phyloP scores from a whole-genome alignment of 495 filamentous ascomycete species.

The Friedmanniomyces endolithicus region DNA sequence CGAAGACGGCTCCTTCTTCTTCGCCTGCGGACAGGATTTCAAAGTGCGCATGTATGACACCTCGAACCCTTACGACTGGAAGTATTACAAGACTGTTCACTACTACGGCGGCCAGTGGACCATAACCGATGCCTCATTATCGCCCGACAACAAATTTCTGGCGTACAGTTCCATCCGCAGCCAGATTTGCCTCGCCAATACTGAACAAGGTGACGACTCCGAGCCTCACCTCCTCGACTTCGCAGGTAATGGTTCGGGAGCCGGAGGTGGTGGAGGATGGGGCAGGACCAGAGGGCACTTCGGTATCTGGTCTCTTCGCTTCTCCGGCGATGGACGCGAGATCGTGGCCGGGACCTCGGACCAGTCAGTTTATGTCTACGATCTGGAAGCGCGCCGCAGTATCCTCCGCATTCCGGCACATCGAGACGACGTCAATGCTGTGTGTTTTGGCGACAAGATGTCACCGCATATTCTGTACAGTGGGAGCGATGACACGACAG shows the following conservation, averaged over 20 bases:
- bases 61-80: constrained; percentile 89
- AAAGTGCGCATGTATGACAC: constrained; percentile 95
- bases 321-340: constrained; percentile 83
- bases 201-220: constrained; percentile 65
- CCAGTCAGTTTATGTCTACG: constrained; percentile 77
- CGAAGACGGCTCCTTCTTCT: constrained; percentile 95
- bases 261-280: constrained; percentile 21
- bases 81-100: constrained; percentile 82
- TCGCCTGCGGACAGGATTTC: constrained; percentile 87
- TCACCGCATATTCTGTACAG: constrained; percentile 95
- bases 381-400: constrained; percentile 64
- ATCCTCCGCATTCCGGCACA: constrained; percentile 70
- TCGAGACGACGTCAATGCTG: constrained; percentile 84
- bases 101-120: constrained; percentile 89
- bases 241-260: constrained; percentile 35
- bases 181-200: constrained; percentile 72
- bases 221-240: constrained; percentile 71
- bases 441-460: constrained; percentile 80
- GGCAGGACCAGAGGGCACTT: constrained; percentile 12
- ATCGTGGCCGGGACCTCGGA: constrained; percentile 79
- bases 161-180: constrained; percentile 78
- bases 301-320: constrained; percentile 76
- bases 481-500: constrained; percentile 83
- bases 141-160: constrained; percentile 81
- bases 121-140: constrained; percentile 83